These are phyloP conservation scores for Penicillium daleae DNA, from an alignment of 495 filamentous ascomycete species.

Conservation along the genomic window DNA sequence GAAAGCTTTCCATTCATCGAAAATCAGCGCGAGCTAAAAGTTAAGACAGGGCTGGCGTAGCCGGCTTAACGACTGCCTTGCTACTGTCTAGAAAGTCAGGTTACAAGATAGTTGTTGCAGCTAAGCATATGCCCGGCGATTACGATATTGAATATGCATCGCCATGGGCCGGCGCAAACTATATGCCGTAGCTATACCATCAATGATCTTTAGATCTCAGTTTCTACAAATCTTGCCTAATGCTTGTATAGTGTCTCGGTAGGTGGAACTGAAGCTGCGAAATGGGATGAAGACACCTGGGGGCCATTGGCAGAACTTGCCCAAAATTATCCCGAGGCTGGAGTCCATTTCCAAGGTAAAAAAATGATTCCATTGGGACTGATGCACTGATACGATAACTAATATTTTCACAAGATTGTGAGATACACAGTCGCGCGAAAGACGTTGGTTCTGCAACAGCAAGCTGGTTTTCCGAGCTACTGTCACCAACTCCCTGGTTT, in stretches of 20 bases:
- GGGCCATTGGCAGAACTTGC: slow-evolving; percentile 60
- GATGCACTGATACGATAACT: neutral
- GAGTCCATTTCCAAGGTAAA: slow-evolving; percentile 77
- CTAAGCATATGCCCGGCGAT: slow-evolving; percentile 85
- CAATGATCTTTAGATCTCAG: too few relatives aligned
- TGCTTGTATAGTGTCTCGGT: slow-evolving; percentile 7
- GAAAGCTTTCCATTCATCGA: too few relatives aligned
- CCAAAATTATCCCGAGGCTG: slow-evolving; percentile 71
- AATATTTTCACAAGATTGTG: slow-evolving; percentile 37
- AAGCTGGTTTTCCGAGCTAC: slow-evolving; percentile 60
- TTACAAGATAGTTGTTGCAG: slow-evolving; percentile 9
- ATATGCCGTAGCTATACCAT: slow-evolving; percentile 62
- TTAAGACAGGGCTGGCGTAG: slow-evolving; percentile 72
- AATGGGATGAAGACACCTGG: slow-evolving; percentile 67
- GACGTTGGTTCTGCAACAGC: slow-evolving; percentile 49
- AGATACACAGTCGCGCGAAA: slow-evolving; percentile 57
- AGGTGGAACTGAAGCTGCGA: slow-evolving; percentile 12
- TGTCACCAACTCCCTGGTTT: slow-evolving; percentile 73
- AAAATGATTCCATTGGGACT: neutral
- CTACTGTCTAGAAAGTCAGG: slow-evolving; percentile 60
- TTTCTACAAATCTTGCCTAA: too few relatives aligned
- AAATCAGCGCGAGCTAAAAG: too few relatives aligned
- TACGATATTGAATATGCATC: slow-evolving; percentile 91
- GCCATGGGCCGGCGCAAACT: slow-evolving; percentile 91
- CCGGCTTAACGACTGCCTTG: slow-evolving; percentile 80